These are phyloP conservation scores for Schizonepeta tenuifolia DNA, from an alignment of 257 asterid species.

Conservation along the genomic window DNA sequence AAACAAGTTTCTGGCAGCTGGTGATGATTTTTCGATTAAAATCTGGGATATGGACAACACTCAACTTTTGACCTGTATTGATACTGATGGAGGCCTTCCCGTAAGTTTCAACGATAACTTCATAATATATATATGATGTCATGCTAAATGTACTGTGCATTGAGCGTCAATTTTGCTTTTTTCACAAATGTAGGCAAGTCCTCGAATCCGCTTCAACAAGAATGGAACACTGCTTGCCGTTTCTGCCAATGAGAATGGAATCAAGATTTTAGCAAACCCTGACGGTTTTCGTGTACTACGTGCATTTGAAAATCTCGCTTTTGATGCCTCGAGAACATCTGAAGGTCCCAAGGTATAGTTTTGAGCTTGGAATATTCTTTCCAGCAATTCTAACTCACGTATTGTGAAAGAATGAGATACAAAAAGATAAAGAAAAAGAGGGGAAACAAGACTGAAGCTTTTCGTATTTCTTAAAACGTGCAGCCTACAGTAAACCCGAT, in stretches of 20 bases:
- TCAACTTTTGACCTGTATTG: conserved; percentile 55
- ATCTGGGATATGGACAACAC: conserved; percentile 74
- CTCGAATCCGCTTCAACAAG: conserved; percentile 89
- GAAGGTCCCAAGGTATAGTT: conserved; percentile 69
- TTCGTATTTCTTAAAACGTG: conserved; percentile 27
- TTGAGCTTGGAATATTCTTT: conserved; percentile 27
- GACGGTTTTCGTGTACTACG: conserved; percentile 79
- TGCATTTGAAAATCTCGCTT: conserved; percentile 68
- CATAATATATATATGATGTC: not conserved
- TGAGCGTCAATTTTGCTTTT: conserved; percentile 25
- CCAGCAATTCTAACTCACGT: conserved; percentile 6
- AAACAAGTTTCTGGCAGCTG: conserved; percentile 64
- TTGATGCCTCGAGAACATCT: conserved; percentile 73
- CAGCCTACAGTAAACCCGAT: conserved; percentile 70
- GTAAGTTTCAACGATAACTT: conserved; percentile 40
- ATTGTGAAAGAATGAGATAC: not conserved
- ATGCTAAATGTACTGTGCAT: not conserved
- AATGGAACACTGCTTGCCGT: conserved; percentile 85
- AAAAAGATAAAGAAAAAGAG: not conserved
- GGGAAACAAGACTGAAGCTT: conserved; percentile 5
- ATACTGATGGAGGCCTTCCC: conserved; percentile 74
- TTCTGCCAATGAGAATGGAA: conserved; percentile 83
- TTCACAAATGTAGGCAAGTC: conserved; percentile 67
- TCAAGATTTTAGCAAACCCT: conserved; percentile 73
- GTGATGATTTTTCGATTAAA: conserved; percentile 64